Evolutionary conservation across 2,329 filamentous ascomycete species (phyloP), one percentile per base, ranked within the genome.

Genomic region (Dactylellina sp.): DNA sequence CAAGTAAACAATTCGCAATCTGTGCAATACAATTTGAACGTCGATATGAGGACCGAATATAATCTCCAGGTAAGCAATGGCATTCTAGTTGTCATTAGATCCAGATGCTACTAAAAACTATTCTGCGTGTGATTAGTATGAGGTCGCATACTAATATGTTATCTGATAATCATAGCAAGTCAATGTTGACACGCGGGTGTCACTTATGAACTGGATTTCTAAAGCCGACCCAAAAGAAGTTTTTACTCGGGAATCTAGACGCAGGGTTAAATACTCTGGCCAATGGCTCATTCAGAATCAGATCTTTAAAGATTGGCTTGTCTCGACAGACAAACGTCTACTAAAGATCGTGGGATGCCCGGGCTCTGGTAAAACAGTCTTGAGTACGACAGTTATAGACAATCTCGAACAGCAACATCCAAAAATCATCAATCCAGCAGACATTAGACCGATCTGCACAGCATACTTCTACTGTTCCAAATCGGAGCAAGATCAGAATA

Each of bases 381-480:
- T 70, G 12, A 70, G 64, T 32, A 70, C 64, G 24, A 52, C 64
- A 7, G 53, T 70, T 3, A 46, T 70, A 7, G 55, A 66, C 14
- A 24, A 60, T 7, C 20, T 70, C 4, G 47, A 64, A 52, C 40
- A 50, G 37, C 7, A 42, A 3, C 40, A 59, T 22, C 57, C 14
- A 24, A 22, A 22, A 2, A 47, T 16, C 35, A 14, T 14, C 1
- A 1, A 52, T 5, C 35, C 14, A 1, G 28, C 32, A 5, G 20
- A 32, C n/a, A 12, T 14, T n/a, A 24, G 16, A 18, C 12, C 62
- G 9, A 42, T 25, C 7, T 35, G 32, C 16, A 61, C 49, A 2
- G 46, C 64, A 2, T 70, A 60, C 28, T 70, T 70, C 56, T 70
- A 52, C 20, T 70, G 64, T n/a, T 61, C 64, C 1, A 53, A 61